Percentiles rank a stretch among this genome's conserved stretches.
These are phyloP conservation scores for Symbiotaphrina buchneri DNA, from an alignment of 495 filamentous ascomycete genomes.

Conservation along the genomic window DNA sequence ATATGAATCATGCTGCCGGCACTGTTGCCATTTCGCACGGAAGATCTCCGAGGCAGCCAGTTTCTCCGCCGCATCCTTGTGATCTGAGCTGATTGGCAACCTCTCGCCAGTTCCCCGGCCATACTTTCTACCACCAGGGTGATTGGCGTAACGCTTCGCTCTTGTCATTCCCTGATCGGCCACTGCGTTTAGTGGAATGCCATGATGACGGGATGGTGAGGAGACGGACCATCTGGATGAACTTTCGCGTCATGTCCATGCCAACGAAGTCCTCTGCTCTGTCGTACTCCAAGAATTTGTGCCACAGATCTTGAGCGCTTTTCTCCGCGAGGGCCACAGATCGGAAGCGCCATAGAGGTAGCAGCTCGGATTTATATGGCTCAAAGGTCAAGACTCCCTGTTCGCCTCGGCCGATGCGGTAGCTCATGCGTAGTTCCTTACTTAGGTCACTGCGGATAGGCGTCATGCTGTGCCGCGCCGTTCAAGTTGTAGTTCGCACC, in stretches of 20 bases:
- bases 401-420: conserved; percentile 27
- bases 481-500: no score
- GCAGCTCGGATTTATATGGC: conserved; percentile 26
- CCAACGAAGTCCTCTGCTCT: conserved; percentile 24
- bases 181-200: neutral
- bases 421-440: conserved; percentile 16
- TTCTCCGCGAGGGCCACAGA: conserved; percentile 17
- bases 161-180: conserved; percentile 24
- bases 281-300: conserved; percentile 18
- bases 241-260: conserved; percentile 29
- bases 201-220: neutral
- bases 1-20: conserved; percentile 2
- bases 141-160: conserved; percentile 24
- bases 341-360: conserved; percentile 26
- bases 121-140: conserved; percentile 25
- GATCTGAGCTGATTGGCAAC: conserved; percentile 5
- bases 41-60: conserved; percentile 2
- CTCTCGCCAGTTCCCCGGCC: conserved; percentile 10
- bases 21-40: conserved; percentile 1
- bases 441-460: no score
- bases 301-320: conserved; percentile 16
- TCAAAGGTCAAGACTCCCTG: conserved; percentile 27
- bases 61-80: conserved; percentile 4
- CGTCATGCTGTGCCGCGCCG: no score
- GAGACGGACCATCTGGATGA: conserved; percentile 22